These are phyloP conservation scores for Pseudomonodictys pantanalensis DNA, from an alignment of 495 filamentous ascomycete species.

Conservation along the genomic window DNA sequence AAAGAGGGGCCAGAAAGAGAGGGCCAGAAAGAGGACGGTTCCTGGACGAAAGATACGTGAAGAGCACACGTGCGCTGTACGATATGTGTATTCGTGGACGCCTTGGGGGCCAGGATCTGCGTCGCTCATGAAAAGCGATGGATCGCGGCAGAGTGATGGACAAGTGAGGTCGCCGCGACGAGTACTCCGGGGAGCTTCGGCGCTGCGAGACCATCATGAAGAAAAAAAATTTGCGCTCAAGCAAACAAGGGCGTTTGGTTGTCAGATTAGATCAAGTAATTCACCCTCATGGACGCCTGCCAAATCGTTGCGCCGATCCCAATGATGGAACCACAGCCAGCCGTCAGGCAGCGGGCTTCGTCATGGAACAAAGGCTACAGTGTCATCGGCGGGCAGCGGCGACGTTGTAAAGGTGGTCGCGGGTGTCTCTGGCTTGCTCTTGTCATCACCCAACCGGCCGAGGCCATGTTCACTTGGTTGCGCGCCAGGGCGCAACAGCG, in stretches of 20 bases:
- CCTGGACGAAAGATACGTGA: slow-evolving; percentile 60
- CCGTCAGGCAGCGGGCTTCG: slow-evolving; percentile 26
- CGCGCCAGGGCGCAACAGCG: neutral
- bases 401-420: slow-evolving; percentile 1
- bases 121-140: no score
- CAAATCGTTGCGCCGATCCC: slow-evolving; percentile 2
- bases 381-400: slow-evolving; percentile 17
- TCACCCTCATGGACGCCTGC: slow-evolving; percentile 32
- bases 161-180: neutral
- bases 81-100: no score
- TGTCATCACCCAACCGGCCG: slow-evolving; percentile 36
- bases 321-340: slow-evolving; percentile 27
- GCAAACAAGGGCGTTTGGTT: slow-evolving; percentile 11
- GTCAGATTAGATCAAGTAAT: slow-evolving; percentile 45
- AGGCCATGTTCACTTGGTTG: neutral
- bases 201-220: neutral
- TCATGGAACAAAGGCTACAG: slow-evolving; percentile 10
- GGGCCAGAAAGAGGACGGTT: slow-evolving; percentile 63
- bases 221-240: neutral
- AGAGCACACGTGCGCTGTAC: neutral
- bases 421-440: slow-evolving; percentile 18
- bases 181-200: neutral
- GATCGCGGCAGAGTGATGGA: neutral
- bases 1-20: slow-evolving; percentile 54
- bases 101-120: no score